Evolutionary conservation across 2,329 filamentous ascomycete species (phyloP), one percentile per base, ranked within the genome.

Genomic region (Periglandula ipomoeae): DNA sequence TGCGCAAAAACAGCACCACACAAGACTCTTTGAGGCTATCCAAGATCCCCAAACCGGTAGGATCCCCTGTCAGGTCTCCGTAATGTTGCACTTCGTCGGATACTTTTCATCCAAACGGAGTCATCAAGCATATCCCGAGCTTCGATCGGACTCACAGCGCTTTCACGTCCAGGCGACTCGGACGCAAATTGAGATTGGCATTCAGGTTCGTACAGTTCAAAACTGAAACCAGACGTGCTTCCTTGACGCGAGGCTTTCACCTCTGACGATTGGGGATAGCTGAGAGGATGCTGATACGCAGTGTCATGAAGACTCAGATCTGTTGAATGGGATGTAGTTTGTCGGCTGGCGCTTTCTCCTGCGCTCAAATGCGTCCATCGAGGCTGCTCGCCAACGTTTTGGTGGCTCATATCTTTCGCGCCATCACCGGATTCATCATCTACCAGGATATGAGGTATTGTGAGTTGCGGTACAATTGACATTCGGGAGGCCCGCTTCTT

Each of bases 31-130:
- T 13, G 22, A 13, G 17, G 44, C 58, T 50, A 63, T 26, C 53
- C 54, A 23, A 60, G 50, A 46, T 61, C 61, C 13, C 58, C 60
- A 27, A 64, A 63, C 42, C 61, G 57, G 35, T 62, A 60, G 47
- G 66, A 64, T 35, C 61, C 61, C 45, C 62, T 59, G 22, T 70
- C 64, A 13, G 70, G 69, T 55, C 68, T 71, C 46, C 70, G 70
- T 47, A 76, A 77, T 47, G 89, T 95, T 57, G 93, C 89, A 69
- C 89, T 95, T 53, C 89, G 78, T 54, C 89, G 77, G 55, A 96
- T 89, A 71, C 87, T 95, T 68, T 95, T 88, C 46, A 91, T 87
- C 91, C 91, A 97, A 15, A 87, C 84, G 17, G 88, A 93, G 60
- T 91, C 87, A 59, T 93, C 88, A 48, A 97, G 76, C 61, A 93